These are phyloP conservation scores for Pseudocercospora eumusae DNA, from an alignment of 2,329 filamentous ascomycete genomes.

Conservation along the genomic window DNA sequence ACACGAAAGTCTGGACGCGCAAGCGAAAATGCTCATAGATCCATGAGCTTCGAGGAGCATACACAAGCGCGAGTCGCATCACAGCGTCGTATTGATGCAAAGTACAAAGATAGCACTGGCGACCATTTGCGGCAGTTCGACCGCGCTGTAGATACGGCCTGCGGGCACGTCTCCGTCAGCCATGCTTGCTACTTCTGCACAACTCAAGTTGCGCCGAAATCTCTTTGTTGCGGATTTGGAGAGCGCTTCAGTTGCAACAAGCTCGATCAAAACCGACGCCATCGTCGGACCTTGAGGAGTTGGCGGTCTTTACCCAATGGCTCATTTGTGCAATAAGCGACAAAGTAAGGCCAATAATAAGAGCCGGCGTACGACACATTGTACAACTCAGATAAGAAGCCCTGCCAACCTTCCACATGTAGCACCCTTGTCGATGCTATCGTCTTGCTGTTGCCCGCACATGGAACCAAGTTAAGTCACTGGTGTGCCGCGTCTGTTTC, in stretches of 20 bases:
- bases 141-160: not conserved
- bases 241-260: not conserved
- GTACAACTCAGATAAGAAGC: constrained; percentile 1
- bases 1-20: not conserved
- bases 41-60: not conserved
- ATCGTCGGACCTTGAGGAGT: not conserved
- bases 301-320: not conserved
- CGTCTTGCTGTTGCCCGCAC: not conserved
- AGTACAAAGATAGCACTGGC: not conserved
- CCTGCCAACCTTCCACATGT: not conserved
- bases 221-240: not conserved
- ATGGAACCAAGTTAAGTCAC: not conserved
- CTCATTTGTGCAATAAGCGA: not conserved
- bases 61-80: not conserved
- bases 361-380: not conserved
- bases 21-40: not conserved
- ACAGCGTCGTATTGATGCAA: not conserved
- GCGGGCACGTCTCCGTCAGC: not conserved
- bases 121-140: constrained; percentile 2
- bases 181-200: not conserved
- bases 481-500: not conserved
- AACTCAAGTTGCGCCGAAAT: not conserved
- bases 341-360: not conserved
- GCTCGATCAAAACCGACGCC: not conserved
- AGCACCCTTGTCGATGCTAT: constrained; percentile 1